Evolutionary conservation across 2,329 filamentous ascomycete species (phyloP).

Genomic region (Exophiala bonariae): DNA sequence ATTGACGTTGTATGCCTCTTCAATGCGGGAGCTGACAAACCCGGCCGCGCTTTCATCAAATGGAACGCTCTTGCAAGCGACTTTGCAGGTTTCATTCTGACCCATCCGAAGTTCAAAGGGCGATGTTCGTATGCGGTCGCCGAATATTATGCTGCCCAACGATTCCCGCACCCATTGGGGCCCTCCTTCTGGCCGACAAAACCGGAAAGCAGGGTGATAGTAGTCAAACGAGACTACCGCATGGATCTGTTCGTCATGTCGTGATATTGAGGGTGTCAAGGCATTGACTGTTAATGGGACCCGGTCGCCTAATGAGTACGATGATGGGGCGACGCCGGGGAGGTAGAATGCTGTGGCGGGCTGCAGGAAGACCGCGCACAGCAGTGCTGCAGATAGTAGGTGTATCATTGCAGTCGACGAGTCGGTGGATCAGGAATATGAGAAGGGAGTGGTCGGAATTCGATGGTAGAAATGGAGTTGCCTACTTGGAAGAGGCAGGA

Average conservation of each 20-base stretch:
- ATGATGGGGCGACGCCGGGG: conserved; percentile 89
- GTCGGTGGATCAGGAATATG: no score
- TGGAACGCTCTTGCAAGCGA: conserved; percentile 68
- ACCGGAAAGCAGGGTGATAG: conserved; percentile 83
- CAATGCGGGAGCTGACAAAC: conserved; percentile 82
- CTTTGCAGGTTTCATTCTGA: conserved; percentile 82
- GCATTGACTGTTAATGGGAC: conserved; percentile 92
- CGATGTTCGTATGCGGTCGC: conserved; percentile 95
- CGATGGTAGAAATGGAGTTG: no score
- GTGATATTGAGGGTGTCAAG: conserved; percentile 79
- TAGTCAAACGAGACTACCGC: conserved; percentile 97
- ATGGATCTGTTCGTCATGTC: conserved; percentile 75
- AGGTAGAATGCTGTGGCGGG: conserved; percentile 75
- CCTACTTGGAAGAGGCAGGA: no score
- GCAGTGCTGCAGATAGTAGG: conserved; percentile 8
- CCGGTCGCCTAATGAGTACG: conserved; percentile 75
- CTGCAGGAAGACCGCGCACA: conserved; percentile 11
- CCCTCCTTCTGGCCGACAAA: conserved; percentile 77
- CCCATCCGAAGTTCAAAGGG: conserved; percentile 87
- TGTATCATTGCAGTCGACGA: conserved; percentile 7
- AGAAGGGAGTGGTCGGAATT: not conserved
- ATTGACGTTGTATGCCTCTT: conserved; percentile 85
- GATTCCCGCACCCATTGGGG: conserved; percentile 82
- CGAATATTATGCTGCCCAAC: conserved; percentile 93
- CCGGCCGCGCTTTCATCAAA: conserved; percentile 66